Evolutionary conservation across 202 grass and related monocot genomes (phyloP).

Genomic region (Schoenoplectus triqueter): DNA sequence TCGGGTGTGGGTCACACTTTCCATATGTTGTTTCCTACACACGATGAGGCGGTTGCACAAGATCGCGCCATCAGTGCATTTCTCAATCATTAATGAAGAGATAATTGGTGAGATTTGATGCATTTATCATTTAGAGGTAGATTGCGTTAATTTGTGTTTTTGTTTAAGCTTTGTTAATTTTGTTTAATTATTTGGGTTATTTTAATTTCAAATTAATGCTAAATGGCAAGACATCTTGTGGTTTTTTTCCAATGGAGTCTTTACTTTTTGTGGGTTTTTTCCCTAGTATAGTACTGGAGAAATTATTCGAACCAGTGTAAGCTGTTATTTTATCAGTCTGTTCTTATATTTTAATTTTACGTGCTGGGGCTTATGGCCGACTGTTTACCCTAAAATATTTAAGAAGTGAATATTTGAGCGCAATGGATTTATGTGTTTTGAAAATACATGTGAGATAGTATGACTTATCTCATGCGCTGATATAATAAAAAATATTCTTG

Average conservation of each 20-base stretch:
- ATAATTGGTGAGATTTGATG: background rate
- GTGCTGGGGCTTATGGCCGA: background rate
- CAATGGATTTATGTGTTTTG: too few relatives aligned
- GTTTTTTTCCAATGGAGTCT: too few relatives aligned
- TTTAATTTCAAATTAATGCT: conserved; percentile 9
- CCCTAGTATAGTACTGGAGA: background rate
- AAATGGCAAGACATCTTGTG: background rate
- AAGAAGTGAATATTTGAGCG: too few relatives aligned
- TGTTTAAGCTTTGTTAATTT: background rate
- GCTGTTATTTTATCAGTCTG: background rate
- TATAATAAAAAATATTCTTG: too few relatives aligned
- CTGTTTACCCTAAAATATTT: too few relatives aligned
- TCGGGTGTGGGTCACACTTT: conserved; percentile 61
- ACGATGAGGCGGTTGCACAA: conserved; percentile 58
- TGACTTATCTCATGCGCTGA: too few relatives aligned
- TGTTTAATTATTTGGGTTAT: background rate
- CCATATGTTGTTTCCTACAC: conserved; percentile 55
- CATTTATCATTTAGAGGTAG: background rate
- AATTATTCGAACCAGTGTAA: background rate
- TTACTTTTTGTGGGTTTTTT: too few relatives aligned
- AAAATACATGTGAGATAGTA: too few relatives aligned
- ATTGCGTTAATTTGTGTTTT: background rate
- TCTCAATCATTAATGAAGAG: conserved; percentile 49
- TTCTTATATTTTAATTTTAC: background rate
- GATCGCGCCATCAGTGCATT: conserved; percentile 66